Evolutionary conservation across 208 protist species (phyloP), one percentile per base, ranked within the genome.

Genomic region (Trypanosoma mega): DNA sequence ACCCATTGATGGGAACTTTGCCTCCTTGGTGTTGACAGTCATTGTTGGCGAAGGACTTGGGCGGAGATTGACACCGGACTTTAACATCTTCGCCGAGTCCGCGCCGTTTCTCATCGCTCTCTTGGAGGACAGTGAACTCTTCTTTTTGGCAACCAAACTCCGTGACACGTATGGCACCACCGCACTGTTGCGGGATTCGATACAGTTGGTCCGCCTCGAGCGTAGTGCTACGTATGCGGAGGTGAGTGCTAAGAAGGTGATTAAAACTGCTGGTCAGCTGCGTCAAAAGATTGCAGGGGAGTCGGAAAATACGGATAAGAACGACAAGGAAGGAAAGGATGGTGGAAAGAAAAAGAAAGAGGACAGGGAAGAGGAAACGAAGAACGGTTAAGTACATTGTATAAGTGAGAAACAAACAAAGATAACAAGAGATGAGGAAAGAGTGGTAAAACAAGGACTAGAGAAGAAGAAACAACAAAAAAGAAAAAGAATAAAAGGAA

Each of bases 1-100:
- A 9, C 69, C 77, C 16, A 79, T 98, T n/a, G 95, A 98, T 58
- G 80, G 87, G 23, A 92, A 93, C 59, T 98, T 97, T 76, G 76
- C 92, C 1, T 92, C 91, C 2, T 70, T 98, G 4, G 87, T 97
- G 3, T 59, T 97, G 36, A 85, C 87, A 2, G 90, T 97, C 11
- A 87, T 97, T 20, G 84, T 98, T 0, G 79, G 93, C 0, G 95
- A 98, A 59, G 95, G 93, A 2, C 54, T 98, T 31, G 95, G 91
- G 0, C 77, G 90, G 6, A 90, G 83, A 41, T 74, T 97, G 14
- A 81, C 78, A 33, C 89, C 95, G 0, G 74, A 93, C 44, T 87
- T 97, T 49, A 94, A 98, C 52, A 80, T 98, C 21, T 96, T 96
- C 56, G 74, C 78, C 0, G 85, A 94, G 60, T 59, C 90, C 7